Conservation (phyloP, 257 asterid genomes). For the Capsicum pubescens region DNA sequence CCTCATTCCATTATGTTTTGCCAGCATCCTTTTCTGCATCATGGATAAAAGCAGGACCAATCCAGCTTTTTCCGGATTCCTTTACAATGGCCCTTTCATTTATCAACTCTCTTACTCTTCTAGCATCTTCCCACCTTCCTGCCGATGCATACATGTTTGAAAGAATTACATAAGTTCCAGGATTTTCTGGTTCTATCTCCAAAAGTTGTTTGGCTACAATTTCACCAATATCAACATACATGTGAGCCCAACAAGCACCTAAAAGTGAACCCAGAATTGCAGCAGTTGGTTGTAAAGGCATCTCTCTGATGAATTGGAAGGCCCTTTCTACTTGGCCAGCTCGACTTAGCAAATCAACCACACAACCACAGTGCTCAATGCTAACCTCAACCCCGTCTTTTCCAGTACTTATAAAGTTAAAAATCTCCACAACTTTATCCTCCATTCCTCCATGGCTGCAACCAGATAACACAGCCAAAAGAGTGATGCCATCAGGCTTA, state of each 20-base stretch:
- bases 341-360: constrained; percentile 86
- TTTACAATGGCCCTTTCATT: constrained; percentile 51
- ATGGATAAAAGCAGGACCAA: constrained; percentile 50
- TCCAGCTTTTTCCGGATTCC: constrained; percentile 90
- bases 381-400: constrained; percentile 47
- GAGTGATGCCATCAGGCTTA: constrained; percentile 61
- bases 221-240: constrained; percentile 60
- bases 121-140: constrained; percentile 81
- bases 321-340: constrained; percentile 79
- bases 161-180: constrained; percentile 71
- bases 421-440: constrained; percentile 60
- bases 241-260: constrained; percentile 83
- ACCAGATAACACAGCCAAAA: constrained; percentile 72
- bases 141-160: constrained; percentile 69
- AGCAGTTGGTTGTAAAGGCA: constrained; percentile 82
- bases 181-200: constrained; percentile 73
- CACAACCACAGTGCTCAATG: constrained; percentile 88
- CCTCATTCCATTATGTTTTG: constrained; percentile 46
- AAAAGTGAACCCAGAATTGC: constrained; percentile 89
- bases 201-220: constrained; percentile 63
- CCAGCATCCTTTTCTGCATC: constrained; percentile 38
- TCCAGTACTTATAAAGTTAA: constrained; percentile 47
- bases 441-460: constrained; percentile 93
- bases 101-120: constrained; percentile 67
- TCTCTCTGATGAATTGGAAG: constrained; percentile 59